These are phyloP conservation scores for Septoria petroselini DNA, from an alignment of 2,329 filamentous ascomycete genomes.

Conservation along the genomic window DNA sequence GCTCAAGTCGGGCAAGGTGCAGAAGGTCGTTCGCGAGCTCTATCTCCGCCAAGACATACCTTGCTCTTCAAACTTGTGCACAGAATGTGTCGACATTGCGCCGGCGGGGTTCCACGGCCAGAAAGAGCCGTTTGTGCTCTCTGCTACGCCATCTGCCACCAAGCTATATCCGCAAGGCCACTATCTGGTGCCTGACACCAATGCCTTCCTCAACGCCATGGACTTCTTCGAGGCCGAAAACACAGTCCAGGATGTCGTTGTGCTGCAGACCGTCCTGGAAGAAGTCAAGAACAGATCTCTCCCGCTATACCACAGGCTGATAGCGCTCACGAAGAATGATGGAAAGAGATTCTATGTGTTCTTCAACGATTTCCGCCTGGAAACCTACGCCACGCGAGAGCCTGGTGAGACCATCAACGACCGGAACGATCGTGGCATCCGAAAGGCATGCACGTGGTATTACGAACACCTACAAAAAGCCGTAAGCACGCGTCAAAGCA, in stretches of 20 bases:
- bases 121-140: slow-evolving; percentile 80
- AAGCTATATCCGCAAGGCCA: slow-evolving; percentile 80
- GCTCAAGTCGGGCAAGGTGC: slow-evolving; percentile 92
- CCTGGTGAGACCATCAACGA: slow-evolving; percentile 89
- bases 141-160: slow-evolving; percentile 80
- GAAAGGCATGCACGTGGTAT: slow-evolving; percentile 87
- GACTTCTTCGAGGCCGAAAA: slow-evolving; percentile 88
- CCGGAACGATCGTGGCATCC: slow-evolving; percentile 87
- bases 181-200: slow-evolving; percentile 94
- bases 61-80: slow-evolving; percentile 88
- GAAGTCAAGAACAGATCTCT: slow-evolving; percentile 91
- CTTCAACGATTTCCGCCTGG: slow-evolving; percentile 95
- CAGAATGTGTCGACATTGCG: slow-evolving; percentile 65
- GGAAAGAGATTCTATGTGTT: slow-evolving; percentile 98
- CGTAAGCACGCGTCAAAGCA: slow-evolving; percentile 53
- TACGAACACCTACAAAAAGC: slow-evolving; percentile 70
- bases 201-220: slow-evolving; percentile 92
- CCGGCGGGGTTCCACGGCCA: slow-evolving; percentile 76
- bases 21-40: slow-evolving; percentile 96
- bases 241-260: slow-evolving; percentile 95
- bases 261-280: slow-evolving; percentile 93
- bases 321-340: slow-evolving; percentile 88
- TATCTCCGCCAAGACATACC: slow-evolving; percentile 96
- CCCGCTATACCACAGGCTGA: slow-evolving; percentile 88
- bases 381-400: slow-evolving; percentile 77